Base-by-base conservation (phyloP, 805 yeast genomes). In the Cyberlindnera mycetangii region DNA sequence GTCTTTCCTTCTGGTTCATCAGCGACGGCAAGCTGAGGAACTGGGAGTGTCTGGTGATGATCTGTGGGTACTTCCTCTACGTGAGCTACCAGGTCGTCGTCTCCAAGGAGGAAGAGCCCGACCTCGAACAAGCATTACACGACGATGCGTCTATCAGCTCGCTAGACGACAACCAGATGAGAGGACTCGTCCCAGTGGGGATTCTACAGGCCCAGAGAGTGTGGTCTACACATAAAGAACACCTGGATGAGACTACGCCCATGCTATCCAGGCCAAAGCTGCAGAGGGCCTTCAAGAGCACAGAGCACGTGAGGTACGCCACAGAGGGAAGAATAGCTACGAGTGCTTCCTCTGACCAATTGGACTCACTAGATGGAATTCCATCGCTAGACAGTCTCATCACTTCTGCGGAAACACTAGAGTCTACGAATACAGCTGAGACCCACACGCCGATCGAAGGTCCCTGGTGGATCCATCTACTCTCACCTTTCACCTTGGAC, bases 41-140 rank as follows among this genome's bases (percentile, higher is more conserved):
- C 12, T 56, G 70, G 61, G 85, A 81, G 53, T 83, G 95, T 45
- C 40, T 75, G 0, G 47, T 72, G 8, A 74, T 90, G 76, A 67
- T 85, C 8, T 45, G 60, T 0, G 58, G 80, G 7, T 89, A 90
- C 59, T 48, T 75, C 1, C 46, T 59, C 0, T 90, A 88, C 56
- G 87, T 87, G 3, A 44, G 62, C 1, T 66, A 60, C 45, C 79
- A 61, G 67, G 54, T 70, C 5, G 71, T 18, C 58, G 74, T 3
- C 28, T 60, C 16, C 66, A 78, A 71, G 76, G 76, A 49, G 66
- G 32, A n/a, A 5, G 44, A 44, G 38, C 22, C 44, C 14, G 14
- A 11, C 18, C 21, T 39, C 25, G 42, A 37, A 22, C 39, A 41
- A 36, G 43, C 40, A 3, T 25, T 30, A 14, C 20, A 20, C 12